Base-by-base conservation (phyloP, 2,329 filamentous ascomycete genomes). In the Xylariaceae sp. region DNA sequence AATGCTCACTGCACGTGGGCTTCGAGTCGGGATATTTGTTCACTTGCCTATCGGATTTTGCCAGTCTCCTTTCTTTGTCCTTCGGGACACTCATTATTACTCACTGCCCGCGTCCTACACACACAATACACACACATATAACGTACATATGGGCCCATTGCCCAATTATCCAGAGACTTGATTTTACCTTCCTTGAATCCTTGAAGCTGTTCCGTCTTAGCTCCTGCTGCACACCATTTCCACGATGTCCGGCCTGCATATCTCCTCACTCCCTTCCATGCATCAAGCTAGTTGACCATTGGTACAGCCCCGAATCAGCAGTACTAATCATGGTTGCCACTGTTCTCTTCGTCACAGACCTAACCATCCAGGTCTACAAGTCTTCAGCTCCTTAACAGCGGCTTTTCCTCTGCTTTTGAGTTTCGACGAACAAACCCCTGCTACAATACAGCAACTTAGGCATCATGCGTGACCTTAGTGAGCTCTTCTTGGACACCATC, bases 401-500 rank as follows among this genome's bases (percentile, higher is more conserved):
- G 52, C 52, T 63, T 46, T 43, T 37, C 40, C 47, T 21, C 42
- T 54, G 43, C 44, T 44, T 52, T 37, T 37, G 26, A 55, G 47
- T 51, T 50, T 52, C 50, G 45, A 55, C 48, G 21, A 48, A 32
- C 19, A 45, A 23, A 52, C 3, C 40, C 29, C 40, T 21, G 18
- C 18, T 48, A 41, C 45, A 44, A 52, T 44, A 50, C 40, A 48
- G 41, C 55, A 54, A 18, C 48, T 29, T 47, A 49, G 49, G 4
- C 53, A 61, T 73, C 71, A 70, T 78, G 56, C 65, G 71, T 56
- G 60, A 63, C 56, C 52, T 65, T 56, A 70, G 69, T 57, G 68
- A 69, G 60, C 71, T 60, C 46, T 26, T 76, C 42, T 74, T 75
- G 74, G 70, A 68, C 40, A 76, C 81, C 65, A 54, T 84, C 58